A percentile compares a stretch with the other conserved stretches of the same genome.
Evolutionary conservation across 345 rosid genomes (phyloP).

Genomic region (Eucalyptus marginata): DNA sequence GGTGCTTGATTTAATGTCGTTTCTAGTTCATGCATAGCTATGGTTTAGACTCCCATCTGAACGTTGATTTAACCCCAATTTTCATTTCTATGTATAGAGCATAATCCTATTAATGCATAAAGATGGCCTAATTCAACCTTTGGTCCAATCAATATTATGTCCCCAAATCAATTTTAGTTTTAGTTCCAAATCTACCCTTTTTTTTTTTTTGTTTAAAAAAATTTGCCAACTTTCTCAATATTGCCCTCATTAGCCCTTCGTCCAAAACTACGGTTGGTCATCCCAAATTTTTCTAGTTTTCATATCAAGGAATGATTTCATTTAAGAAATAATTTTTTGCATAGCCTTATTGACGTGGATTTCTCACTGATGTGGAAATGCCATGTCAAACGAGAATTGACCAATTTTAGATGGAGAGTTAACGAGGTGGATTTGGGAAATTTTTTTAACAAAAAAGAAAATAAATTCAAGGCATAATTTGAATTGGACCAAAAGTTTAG

Average conservation of each 20-base stretch:
- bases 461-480: not conserved
- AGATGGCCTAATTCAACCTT: not conserved
- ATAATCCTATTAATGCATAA: not conserved
- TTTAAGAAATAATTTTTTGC: not conserved
- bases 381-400: not conserved
- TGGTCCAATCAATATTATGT: not conserved
- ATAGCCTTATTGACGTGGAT: not conserved
- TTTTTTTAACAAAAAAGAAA: too few species aligned
- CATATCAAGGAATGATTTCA: not conserved
- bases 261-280: not conserved
- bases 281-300: not conserved
- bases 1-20: not conserved
- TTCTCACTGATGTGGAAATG: not conserved
- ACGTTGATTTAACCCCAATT: not conserved
- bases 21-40: not conserved
- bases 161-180: rapidly evolving
- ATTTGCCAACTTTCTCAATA: not conserved
- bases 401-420: not conserved
- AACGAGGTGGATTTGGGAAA: not conserved
- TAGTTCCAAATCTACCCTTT: not conserved
- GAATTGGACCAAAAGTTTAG: rapidly evolving
- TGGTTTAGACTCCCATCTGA: not conserved
- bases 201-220: not conserved
- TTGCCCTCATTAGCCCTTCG: not conserved
- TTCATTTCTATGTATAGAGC: not conserved